phyloP scores from a whole-genome alignment of 495 filamentous ascomycete genomes.

The Penicillium odoratum region DNA sequence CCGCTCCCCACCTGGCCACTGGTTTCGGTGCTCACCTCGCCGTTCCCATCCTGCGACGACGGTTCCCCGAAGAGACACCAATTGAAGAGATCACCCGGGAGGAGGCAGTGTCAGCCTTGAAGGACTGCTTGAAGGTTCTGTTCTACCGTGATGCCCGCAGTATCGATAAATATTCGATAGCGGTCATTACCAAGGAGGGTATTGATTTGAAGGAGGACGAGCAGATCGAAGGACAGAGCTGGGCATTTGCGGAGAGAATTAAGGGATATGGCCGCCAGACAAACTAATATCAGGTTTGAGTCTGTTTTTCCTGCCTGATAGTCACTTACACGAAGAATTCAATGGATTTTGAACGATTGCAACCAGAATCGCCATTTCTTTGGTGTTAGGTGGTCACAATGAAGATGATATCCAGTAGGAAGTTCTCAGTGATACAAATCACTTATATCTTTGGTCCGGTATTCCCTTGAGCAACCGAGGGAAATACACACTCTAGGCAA shows the following conservation, averaged over 20 bases:
- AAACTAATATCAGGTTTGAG: slow-evolving; percentile 34
- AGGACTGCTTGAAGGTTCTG: slow-evolving; percentile 96
- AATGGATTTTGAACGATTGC: slow-evolving; percentile 2
- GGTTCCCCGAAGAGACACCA: slow-evolving; percentile 77
- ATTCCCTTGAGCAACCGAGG: too few relatives aligned
- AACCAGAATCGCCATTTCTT: background rate
- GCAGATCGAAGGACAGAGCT: slow-evolving; percentile 81
- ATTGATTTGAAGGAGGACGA: slow-evolving; percentile 82
- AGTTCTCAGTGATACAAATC: too few relatives aligned
- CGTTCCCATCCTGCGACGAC: slow-evolving; percentile 80
- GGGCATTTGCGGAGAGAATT: slow-evolving; percentile 92
- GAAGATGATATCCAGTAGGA: background rate
- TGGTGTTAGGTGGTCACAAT: background rate
- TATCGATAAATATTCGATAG: slow-evolving; percentile 87
- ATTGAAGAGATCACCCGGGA: slow-evolving; percentile 71
- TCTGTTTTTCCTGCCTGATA: background rate
- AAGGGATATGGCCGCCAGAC: slow-evolving; percentile 73
- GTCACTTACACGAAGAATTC: background rate
- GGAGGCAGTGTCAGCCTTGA: slow-evolving; percentile 73
- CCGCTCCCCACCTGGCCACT: slow-evolving; percentile 81
- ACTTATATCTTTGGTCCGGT: too few relatives aligned
- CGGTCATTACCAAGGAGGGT: slow-evolving; percentile 76
- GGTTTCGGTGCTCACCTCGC: slow-evolving; percentile 93
- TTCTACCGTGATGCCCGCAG: slow-evolving; percentile 96
- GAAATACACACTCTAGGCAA: too few relatives aligned